phyloP scores from a whole-genome alignment of 164 flowering plant genomes.

The Saururus chinensis region DNA sequence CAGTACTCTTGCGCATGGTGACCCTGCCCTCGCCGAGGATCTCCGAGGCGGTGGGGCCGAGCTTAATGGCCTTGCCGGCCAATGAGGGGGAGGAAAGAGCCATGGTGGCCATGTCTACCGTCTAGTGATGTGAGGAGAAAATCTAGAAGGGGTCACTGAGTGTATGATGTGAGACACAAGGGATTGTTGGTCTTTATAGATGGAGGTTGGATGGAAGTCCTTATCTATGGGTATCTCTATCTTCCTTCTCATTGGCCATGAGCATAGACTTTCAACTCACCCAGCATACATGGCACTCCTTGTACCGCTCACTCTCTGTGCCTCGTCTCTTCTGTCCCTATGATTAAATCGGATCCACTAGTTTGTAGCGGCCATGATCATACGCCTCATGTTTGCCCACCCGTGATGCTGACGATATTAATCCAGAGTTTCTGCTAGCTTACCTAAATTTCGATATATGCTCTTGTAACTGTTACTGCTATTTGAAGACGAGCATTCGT shows the following conservation, averaged over 20 bases:
- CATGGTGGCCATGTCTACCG: slow-evolving; percentile 23
- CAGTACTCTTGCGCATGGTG: slow-evolving; percentile 30
- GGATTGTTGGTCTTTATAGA: not conserved
- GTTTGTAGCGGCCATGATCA: not conserved
- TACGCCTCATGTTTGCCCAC: too few relatives aligned
- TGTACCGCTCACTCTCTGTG: not conserved
- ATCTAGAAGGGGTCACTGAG: too few relatives aligned
- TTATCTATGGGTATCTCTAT: not conserved
- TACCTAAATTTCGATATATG: too few relatives aligned
- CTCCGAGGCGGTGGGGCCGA: slow-evolving; percentile 19
- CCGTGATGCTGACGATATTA: too few relatives aligned
- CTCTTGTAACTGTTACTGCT: too few relatives aligned
- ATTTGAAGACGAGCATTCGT: too few relatives aligned
- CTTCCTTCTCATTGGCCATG: not conserved
- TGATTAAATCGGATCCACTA: not conserved
- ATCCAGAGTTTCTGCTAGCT: too few relatives aligned
- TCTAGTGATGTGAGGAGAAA: too few relatives aligned
- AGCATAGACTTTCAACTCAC: not conserved
- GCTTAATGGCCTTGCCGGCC: slow-evolving; percentile 32
- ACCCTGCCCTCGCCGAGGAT: slow-evolving; percentile 20
- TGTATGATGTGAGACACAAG: not conserved
- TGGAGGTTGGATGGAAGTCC: not conserved
- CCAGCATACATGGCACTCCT: not conserved
- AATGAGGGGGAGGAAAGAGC: slow-evolving; percentile 34
- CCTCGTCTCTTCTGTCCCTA: not conserved